Percentiles rank a stretch among this genome's conserved stretches.
phyloP scores from a whole-genome alignment of 2,329 filamentous ascomycete species.

The Arthroderma sp. region DNA sequence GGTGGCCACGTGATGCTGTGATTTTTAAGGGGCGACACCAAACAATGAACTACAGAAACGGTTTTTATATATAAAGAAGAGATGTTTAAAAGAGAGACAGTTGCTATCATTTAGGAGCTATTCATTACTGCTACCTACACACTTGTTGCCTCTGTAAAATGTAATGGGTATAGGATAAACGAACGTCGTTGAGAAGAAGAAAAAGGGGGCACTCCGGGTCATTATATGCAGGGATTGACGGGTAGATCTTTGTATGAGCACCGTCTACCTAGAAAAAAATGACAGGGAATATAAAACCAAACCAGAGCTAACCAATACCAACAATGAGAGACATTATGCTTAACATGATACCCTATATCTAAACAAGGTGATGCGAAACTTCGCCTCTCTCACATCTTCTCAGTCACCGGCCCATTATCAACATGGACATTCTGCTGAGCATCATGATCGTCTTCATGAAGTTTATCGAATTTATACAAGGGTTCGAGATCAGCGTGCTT shows the following conservation, averaged over 20 bases:
- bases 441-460: slow-evolving; percentile 8
- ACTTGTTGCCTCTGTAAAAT: neutral
- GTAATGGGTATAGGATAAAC: too few relatives aligned
- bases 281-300: neutral
- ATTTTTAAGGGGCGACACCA: too few relatives aligned
- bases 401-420: neutral
- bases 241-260: neutral
- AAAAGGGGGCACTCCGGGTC: neutral
- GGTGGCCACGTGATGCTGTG: neutral
- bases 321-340: slow-evolving; percentile 1
- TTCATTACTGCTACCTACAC: neutral
- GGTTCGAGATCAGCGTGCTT: slow-evolving; percentile 35
- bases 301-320: neutral
- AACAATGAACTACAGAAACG: too few relatives aligned
- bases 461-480: slow-evolving; percentile 41
- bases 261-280: neutral
- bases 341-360: neutral
- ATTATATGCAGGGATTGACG: neutral
- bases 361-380: neutral
- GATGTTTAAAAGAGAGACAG: too few relatives aligned
- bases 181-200: neutral
- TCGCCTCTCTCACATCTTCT: neutral
- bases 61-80: too few relatives aligned
- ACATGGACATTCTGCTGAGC: neutral
- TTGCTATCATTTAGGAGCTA: too few relatives aligned